These are phyloP conservation scores for Eimeria tenella DNA, from an alignment of 169 alveolate genomes.

Conservation along the genomic window DNA sequence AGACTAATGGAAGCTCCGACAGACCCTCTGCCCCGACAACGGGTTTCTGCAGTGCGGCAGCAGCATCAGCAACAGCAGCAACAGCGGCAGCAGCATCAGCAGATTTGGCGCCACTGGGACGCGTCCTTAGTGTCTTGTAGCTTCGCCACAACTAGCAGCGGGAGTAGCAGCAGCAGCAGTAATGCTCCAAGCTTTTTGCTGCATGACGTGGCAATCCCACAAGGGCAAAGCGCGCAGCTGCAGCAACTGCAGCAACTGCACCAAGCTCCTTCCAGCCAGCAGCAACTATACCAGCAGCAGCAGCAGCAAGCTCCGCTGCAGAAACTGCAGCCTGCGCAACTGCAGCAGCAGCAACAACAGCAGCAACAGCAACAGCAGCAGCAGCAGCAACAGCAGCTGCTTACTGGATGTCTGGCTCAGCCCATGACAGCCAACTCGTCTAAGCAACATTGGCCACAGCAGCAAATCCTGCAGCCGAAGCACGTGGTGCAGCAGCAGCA, in stretches of 20 bases:
- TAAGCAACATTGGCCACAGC: conserved; percentile 41
- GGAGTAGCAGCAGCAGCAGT: conserved; percentile 58
- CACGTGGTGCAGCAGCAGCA: conserved; percentile 33
- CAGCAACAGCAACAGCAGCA: background rate
- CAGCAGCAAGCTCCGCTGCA: background rate
- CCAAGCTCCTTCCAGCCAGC: background rate
- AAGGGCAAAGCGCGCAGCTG: conserved; percentile 2
- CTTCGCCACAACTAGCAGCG: background rate
- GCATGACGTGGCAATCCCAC: conserved; percentile 24
- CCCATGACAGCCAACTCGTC: background rate
- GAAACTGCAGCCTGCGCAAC: background rate
- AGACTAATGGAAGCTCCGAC: background rate
- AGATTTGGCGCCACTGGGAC: background rate
- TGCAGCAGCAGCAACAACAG: conserved; percentile 13
- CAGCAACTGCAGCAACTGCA: conserved; percentile 12
- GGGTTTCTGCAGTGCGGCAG: background rate
- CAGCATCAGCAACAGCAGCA: conserved; percentile 12
- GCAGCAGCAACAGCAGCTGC: conserved; percentile 7
- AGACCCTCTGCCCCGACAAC: conserved; percentile 27
- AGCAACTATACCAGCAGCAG: conserved; percentile 20
- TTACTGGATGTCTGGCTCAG: background rate
- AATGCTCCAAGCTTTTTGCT: conserved; percentile 22
- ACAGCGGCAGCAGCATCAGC: conserved; percentile 3
- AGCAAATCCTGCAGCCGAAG: background rate
- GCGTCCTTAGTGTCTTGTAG: background rate